phyloP scores from a whole-genome alignment of 768 basidiomycete genomes.

The Dictyophora rubrovolvata region DNA sequence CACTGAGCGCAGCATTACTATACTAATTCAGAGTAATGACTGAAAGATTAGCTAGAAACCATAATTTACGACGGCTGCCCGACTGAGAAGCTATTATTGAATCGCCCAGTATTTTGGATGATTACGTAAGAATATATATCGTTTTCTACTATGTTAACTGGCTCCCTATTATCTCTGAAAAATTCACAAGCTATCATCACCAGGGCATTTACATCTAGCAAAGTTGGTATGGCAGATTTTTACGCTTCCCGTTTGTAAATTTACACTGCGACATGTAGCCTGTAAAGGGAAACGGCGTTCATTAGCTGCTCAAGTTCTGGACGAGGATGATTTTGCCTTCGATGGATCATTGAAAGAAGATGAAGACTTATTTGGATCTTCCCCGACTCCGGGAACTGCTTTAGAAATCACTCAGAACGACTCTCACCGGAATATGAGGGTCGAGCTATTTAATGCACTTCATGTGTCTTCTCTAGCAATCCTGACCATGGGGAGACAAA shows the following conservation, averaged over 20 bases:
- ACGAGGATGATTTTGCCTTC: conserved; percentile 2
- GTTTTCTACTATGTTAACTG: background rate
- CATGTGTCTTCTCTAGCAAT: background rate
- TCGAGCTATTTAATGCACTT: background rate
- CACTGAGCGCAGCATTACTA: too few relatives aligned
- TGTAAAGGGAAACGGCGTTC: background rate
- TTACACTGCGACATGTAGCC: background rate
- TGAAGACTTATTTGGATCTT: conserved; percentile 1
- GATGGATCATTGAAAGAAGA: background rate
- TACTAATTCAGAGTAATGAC: too few relatives aligned
- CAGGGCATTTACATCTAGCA: background rate
- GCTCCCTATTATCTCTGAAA: background rate
- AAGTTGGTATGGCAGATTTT: background rate
- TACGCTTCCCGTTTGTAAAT: background rate
- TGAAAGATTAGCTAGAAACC: too few relatives aligned
- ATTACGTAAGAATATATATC: background rate
- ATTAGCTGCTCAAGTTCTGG: background rate
- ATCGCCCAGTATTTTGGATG: too few relatives aligned
- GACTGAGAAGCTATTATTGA: too few relatives aligned
- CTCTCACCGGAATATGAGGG: background rate
- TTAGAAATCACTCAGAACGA: background rate
- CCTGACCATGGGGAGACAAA: background rate
- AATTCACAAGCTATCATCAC: background rate
- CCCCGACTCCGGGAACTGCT: background rate
- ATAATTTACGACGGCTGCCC: too few relatives aligned